Conservation (phyloP, 768 basidiomycete genomes). For the Naganishia kalamii region DNA sequence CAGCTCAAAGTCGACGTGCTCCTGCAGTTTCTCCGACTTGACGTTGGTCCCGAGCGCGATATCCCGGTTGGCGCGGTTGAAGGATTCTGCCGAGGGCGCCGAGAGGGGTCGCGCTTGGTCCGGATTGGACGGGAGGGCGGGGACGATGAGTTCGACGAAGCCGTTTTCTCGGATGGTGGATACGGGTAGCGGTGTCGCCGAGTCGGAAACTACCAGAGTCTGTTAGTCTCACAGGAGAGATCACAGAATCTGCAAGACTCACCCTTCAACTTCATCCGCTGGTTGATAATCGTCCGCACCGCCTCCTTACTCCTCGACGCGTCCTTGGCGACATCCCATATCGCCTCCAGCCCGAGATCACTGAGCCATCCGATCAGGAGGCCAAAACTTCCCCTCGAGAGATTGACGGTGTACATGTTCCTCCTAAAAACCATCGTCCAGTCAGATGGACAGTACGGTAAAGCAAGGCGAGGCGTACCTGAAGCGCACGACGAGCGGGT, state of each 20-base stretch:
- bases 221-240: neutral
- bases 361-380: slow-evolving; percentile 93
- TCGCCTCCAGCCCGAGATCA: slow-evolving; percentile 67
- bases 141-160: neutral
- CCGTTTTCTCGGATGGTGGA: slow-evolving; percentile 2
- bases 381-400: slow-evolving; percentile 85
- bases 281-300: slow-evolving; percentile 74
- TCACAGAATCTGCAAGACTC: neutral
- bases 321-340: slow-evolving; percentile 69
- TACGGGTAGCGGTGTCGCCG: slow-evolving; percentile 3
- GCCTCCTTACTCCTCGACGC: slow-evolving; percentile 79
- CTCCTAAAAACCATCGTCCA: slow-evolving; percentile 19
- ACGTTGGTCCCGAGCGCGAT: neutral
- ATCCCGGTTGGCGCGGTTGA: slow-evolving; percentile 6
- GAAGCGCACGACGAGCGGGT: slow-evolving; percentile 75
- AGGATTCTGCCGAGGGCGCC: neutral
- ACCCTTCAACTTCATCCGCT: slow-evolving; percentile 15
- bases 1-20: slow-evolving; percentile 5
- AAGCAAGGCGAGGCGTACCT: slow-evolving; percentile 43
- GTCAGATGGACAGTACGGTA: neutral
- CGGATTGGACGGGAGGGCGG: neutral
- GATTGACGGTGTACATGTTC: slow-evolving; percentile 81
- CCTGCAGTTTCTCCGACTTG: neutral
- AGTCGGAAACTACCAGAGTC: neutral
- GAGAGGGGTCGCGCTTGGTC: neutral